Evolutionary conservation across 2,329 filamentous ascomycete genomes (phyloP), one percentile per base, ranked within the genome.

Genomic region (Ophiosphaerella narmari): DNA sequence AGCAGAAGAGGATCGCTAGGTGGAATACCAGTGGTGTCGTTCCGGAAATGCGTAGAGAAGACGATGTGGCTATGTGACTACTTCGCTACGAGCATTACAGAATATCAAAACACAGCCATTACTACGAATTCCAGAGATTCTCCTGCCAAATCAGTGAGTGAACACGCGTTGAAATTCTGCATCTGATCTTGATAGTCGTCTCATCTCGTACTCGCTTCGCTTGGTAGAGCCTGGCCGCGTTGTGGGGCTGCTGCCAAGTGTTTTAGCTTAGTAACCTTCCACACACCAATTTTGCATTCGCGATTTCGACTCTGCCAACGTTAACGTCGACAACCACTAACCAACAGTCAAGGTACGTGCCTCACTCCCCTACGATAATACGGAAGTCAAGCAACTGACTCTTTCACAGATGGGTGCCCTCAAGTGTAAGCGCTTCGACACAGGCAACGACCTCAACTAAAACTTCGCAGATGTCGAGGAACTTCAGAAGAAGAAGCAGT

Each of bases 401-500:
- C 35, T 48, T 38, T 32, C 37, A 59, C 60, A 93, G 86, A 97
- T 97, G 94, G 94, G 94, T 90, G 93, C 93, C 85, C 91, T 97
- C 82, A 99, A 99, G 85, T 99, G 65, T 68, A 62, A 54, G 63
- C 51, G 14, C 41, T 38, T 32, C 57, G 37, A 18, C 41, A 14
- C 33, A 13, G 8, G 14, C 43, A 39, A 41, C 40, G 46, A 36
- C 18, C 46, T 40, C 96, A 50, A 52, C 61, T 68, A 56, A 68
- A 57, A 13, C 42, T 43, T 39, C 31, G 42, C 44, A 68, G 65
- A 75, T 86, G 91, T 99, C 83, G 95, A 99, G 88, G 94, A 99
- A 87, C 89, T 99, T 85, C 91, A 97, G 82, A 97, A 99, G 91
- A 97, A 96, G 91, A 99, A 99, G 91, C 94, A 99, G 89, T 96